Base-by-base conservation (phyloP, 805 yeast genomes). In the Starmerella sp. region DNA sequence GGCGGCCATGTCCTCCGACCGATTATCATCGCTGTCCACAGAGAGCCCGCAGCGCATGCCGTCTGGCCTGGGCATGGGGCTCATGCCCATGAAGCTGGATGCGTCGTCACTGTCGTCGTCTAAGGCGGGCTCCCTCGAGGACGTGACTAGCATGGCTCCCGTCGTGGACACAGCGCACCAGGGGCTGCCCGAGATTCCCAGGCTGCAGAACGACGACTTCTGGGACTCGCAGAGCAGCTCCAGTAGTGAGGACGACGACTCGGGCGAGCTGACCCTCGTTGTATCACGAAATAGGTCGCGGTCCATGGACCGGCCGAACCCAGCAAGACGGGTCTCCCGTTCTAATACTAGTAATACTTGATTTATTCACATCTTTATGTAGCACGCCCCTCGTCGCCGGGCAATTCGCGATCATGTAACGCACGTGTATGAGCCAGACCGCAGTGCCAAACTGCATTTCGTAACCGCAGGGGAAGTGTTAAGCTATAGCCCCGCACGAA, bases 241-340 rank as follows among this genome's bases (percentile, higher is more conserved):
- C 45, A 56, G 58, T 41, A 59, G 63, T 43, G 60, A 57, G 14
- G 66, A 62, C 15, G 62, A 60, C 34, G 63, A 59, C 32, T 51
- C 43, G 5, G 65, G 63, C 13, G 65, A 62, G 53, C 53, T 63
- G 29, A 62, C 64, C 14, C 59, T 63, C 6, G 65, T 62, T 1
- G 59, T 63, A 7, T 63, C 60, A 7, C 54, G 64, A 5, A 55
- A 60, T 41, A 43, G 63, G 2, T 29, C 60, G 36, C 57, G 62
- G n/a, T 59, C 63, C n/a, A 28, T 42, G 6, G 55, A 36, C 37
- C 52, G 55, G 28, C n/a, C 34, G 39, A n/a, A 46, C 49, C 6
- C 17, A 6, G 30, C 31, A 15, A 5, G 49, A 17, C 38, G 49
- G 37, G 49, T 15, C n/a, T 46, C 49, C 11, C 36, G 36, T n/a